A percentile compares a stretch with the other conserved stretches of the same genome.
phyloP scores from a whole-genome alignment of 1,284 basidiomycete genomes.

The Moesziomyces sp. region DNA sequence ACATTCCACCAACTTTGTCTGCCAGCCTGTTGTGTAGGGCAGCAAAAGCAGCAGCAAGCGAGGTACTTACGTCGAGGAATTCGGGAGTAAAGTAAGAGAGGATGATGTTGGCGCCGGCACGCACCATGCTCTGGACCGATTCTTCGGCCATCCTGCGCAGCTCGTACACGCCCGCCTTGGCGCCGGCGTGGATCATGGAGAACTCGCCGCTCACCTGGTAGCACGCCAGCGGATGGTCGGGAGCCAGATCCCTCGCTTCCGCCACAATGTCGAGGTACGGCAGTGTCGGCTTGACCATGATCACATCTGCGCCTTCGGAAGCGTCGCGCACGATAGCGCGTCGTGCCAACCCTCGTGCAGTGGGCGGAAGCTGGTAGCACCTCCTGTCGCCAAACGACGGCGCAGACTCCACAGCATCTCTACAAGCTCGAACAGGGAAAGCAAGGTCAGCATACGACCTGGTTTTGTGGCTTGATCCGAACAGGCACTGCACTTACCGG shows the following conservation, averaged over 20 bases:
- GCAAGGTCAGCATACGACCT: not conserved
- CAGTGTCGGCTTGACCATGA: constrained; percentile 98
- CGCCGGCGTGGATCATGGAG: constrained; percentile 94
- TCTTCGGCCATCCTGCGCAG: constrained; percentile 93
- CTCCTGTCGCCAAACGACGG: constrained; percentile 94
- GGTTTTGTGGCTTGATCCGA: not conserved
- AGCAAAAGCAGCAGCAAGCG: not conserved
- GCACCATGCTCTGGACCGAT: constrained; percentile 85
- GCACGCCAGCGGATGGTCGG: constrained; percentile 88
- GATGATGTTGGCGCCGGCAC: constrained; percentile 90
- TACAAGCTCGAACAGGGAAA: constrained; percentile 62
- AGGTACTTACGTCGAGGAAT: constrained; percentile 70
- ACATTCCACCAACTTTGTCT: not conserved
- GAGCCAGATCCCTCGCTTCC: constrained; percentile 83
- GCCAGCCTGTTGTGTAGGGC: not conserved
- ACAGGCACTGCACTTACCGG: constrained; percentile 72
- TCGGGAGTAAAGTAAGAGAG: constrained; percentile 95
- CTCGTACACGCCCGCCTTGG: constrained; percentile 90
- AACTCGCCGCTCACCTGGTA: constrained; percentile 85
- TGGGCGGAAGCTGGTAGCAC: constrained; percentile 94
- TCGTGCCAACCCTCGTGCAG: constrained; percentile 87
- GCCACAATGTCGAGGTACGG: constrained; percentile 96
- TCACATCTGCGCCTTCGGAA: constrained; percentile 94
- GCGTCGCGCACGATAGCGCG: constrained; percentile 91
- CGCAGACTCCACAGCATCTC: constrained; percentile 93